Evolutionary conservation across 176 grass and related monocot species (phyloP).

Genomic region (Hordeum marinum): DNA sequence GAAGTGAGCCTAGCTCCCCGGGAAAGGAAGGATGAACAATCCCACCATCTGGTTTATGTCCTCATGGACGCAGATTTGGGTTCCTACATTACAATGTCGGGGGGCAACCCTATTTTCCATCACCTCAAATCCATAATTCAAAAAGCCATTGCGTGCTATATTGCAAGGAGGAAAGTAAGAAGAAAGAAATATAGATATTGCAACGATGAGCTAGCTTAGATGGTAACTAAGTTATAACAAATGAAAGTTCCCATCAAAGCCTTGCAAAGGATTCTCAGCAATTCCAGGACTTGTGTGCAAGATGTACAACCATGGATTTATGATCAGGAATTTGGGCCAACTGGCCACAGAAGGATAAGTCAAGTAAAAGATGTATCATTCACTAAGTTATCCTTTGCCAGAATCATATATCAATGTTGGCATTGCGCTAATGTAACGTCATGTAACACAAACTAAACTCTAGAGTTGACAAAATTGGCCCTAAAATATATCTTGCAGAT

Average conservation of each 20-base stretch:
- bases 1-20: neutral
- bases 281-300: conserved; percentile 1
- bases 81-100: neutral
- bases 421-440: neutral
- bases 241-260: neutral
- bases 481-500: neutral
- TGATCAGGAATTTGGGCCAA: neutral
- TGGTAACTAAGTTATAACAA: neutral
- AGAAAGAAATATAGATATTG: neutral
- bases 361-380: neutral
- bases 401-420: neutral
- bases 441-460: conserved; percentile 5
- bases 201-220: neutral
- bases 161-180: neutral
- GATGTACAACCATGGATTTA: conserved; percentile 6
- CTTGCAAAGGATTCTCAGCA: neutral
- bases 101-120: neutral
- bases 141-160: neutral
- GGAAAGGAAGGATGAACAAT: neutral
- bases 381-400: conserved; percentile 1
- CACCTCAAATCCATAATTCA: conserved; percentile 5
- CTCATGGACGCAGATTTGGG: neutral
- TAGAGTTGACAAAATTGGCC: neutral
- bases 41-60: neutral
- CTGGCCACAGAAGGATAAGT: neutral